Evolutionary conservation across 148 eudicot genomes (phyloP).

Genomic region (Bassia scoparia): DNA sequence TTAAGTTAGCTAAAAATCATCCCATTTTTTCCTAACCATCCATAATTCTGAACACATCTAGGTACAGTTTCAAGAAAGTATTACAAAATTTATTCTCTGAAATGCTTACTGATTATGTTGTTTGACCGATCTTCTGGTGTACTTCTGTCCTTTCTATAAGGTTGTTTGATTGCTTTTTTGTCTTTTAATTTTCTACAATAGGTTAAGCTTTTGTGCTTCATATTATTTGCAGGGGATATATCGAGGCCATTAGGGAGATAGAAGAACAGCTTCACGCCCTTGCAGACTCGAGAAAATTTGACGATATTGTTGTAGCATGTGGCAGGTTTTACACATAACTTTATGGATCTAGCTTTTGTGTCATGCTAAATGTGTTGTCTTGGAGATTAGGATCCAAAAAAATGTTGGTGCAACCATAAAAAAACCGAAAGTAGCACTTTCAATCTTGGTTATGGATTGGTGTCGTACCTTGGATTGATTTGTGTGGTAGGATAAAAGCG

Average conservation of each 20-base stretch:
- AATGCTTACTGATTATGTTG: not conserved
- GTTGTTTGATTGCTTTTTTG: not conserved
- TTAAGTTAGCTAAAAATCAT: not conserved
- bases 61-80: not conserved
- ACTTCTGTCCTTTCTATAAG: conserved; percentile 1
- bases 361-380: not conserved
- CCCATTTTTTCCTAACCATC: not conserved
- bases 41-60: not conserved
- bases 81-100: not conserved
- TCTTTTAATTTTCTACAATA: not conserved
- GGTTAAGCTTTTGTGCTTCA: not conserved
- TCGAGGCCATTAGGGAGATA: conserved; percentile 86
- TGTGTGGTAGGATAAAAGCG: too few species aligned
- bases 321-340: conserved; percentile 55
- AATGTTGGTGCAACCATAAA: not conserved
- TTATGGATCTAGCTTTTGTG: not conserved
- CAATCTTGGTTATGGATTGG: too few species aligned
- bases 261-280: conserved; percentile 56
- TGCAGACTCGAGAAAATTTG: conserved; percentile 46
- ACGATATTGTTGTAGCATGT: conserved; percentile 94
- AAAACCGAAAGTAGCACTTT: too few species aligned
- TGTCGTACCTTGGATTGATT: too few species aligned
- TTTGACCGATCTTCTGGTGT: conserved; percentile 2
- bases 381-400: not conserved
- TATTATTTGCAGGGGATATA: conserved; percentile 71